Base-by-base conservation (phyloP, 2,329 filamentous ascomycete genomes). In the Seiridium cupressi region DNA sequence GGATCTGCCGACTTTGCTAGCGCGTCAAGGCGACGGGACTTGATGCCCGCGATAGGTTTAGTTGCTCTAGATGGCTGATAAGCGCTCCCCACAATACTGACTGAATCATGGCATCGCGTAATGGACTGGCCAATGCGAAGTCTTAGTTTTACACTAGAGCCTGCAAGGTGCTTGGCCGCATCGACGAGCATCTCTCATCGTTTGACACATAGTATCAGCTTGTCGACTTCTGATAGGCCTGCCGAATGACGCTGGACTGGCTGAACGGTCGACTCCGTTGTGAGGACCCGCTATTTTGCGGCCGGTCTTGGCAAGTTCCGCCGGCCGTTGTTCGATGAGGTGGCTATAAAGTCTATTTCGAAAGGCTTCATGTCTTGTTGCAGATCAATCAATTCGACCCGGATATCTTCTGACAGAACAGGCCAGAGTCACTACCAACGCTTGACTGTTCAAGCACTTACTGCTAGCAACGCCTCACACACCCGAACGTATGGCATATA, bases 401-500 rank as follows among this genome's bases (percentile, higher is more conserved):
- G 35, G 26, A 35, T 13, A 53, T 34, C 11, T 53, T 18, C n/a
- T 4, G 35, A 6, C 34, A 26, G 35, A 53, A 53, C 8, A 53
- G 13, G 9, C 10, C 34, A 53, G 10, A n/a, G 35, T 18, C 7
- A 36, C 35, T 26, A 40, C 32, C 35, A 35, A 51, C 32, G 11
- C 32, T 13, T 53, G 5, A 35, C n/a, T 5, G 35, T 26, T 58
- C 62, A 38, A 62, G 57, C 51, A 8, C 40, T 11, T 8, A 32
- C 59, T 7, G 34, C 18, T 26, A 59, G 18, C 13, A 10, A 61
- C 47, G 6, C 32, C 51, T 48, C 40, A 38, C n/a, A 38, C 32
- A 34, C 46, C 49, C 53, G 55, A 49, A 31, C 54, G 58, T 55
- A 62, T 64, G 54, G 48, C 58, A n/a, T 55, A 63, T 35, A 55